Evolutionary conservation across 2,329 filamentous ascomycete species (phyloP), one percentile per base, ranked within the genome.

Genomic region (Fusarium coffeatum): DNA sequence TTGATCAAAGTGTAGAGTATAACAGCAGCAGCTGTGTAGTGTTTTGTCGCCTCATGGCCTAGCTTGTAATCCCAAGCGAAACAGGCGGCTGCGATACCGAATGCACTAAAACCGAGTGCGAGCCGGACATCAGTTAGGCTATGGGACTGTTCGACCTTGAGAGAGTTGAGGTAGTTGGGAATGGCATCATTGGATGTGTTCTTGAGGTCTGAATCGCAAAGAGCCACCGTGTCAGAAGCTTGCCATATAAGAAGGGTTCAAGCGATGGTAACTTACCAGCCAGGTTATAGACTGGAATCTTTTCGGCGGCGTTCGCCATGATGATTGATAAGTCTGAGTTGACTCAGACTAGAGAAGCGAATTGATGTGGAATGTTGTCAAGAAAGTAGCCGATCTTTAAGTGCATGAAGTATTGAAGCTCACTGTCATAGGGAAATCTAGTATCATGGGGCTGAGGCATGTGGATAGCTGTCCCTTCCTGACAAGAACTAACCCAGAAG

Each of bases 181-280:
- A 99, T 90, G 60, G 94, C 93, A 82, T 99, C 96, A 83, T 99
- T 96, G 72, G 93, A 93, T 41, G 94, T 97, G 83, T 96, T 97
- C 82, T 98, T 98, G 70, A 99, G 91, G 79, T 98, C 96, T 97
- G 59, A 47, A 54, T 60, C 46, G 64, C 48, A 43, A 69, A 56
- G 67, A 72, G 74, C 72, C 74, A 76, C 67, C 50, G 74, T 76
- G 74, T 76, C 65, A 76, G 72, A 66, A 72, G 63, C 32, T n/a
- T 8, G 40, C 32, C 22, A 30, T 62, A 53, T 48, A 53, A 49
- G 34, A 40, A 54, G 45, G 51, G 42, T 40, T 51, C 32, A 22
- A 30, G 40, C 28, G 34, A 34, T 30, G 4, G 20, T 22, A 59
- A 53, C 68, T 64, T 81, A 90, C 90, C 90, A 64, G 90, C 83